Percentiles rank a stretch among this genome's conserved stretches.
These are phyloP conservation scores for Setaria viridis DNA, from an alignment of 202 grass and related monocot species.

Conservation along the genomic window DNA sequence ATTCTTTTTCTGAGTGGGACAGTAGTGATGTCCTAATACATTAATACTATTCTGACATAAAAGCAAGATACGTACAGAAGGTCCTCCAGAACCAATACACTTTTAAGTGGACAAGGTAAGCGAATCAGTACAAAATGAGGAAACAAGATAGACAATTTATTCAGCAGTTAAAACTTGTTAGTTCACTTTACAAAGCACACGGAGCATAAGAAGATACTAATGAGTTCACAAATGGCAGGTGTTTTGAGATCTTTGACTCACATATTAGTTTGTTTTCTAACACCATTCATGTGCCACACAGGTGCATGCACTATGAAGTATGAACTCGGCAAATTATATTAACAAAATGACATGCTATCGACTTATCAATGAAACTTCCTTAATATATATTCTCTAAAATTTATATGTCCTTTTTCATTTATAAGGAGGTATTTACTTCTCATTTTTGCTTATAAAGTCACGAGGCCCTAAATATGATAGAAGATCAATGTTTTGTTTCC, in stretches of 20 bases:
- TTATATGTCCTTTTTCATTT: background rate
- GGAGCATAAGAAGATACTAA: constrained; percentile 29
- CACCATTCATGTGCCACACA: background rate
- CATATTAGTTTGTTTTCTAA: background rate
- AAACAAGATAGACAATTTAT: constrained; percentile 14
- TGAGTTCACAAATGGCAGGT: background rate
- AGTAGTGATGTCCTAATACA: background rate
- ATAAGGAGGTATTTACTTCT: background rate
- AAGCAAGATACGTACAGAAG: constrained; percentile 8
- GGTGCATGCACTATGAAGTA: background rate
- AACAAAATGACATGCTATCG: background rate
- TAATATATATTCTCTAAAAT: background rate
- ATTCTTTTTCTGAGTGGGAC: constrained; percentile 4
- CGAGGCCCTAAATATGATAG: background rate
- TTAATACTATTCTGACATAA: background rate
- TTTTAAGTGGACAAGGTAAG: constrained; percentile 34
- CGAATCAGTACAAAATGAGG: constrained; percentile 14
- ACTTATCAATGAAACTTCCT: background rate
- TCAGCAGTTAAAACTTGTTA: constrained; percentile 8
- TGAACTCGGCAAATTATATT: background rate
- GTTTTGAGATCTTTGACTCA: background rate
- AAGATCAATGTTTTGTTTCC: background rate
- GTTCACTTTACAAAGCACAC: constrained; percentile 32
- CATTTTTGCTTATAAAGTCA: background rate
- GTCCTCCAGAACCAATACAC: constrained; percentile 25